Evolutionary conservation across 2,329 filamentous ascomycete genomes (phyloP).

Genomic region (Ramularia endophylla): DNA sequence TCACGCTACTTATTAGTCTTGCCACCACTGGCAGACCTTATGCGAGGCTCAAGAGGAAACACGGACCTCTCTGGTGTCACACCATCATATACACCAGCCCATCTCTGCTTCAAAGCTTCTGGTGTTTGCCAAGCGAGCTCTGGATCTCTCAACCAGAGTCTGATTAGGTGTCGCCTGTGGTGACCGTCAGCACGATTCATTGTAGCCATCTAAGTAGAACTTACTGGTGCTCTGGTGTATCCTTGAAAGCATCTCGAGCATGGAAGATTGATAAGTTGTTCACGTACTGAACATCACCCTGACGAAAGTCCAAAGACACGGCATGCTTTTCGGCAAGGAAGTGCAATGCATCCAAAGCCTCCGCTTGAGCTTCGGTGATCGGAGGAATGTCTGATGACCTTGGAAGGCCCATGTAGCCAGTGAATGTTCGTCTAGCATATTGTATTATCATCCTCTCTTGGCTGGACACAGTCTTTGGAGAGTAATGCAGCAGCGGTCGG

Average conservation of each 20-base stretch:
- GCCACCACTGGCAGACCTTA: conserved; percentile 30
- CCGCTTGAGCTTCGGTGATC: conserved; percentile 40
- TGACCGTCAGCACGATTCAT: no score
- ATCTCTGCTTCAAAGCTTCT: conserved; percentile 36
- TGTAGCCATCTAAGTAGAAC: conserved; percentile 9
- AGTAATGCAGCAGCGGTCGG: conserved; percentile 54
- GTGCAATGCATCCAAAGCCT: conserved; percentile 43
- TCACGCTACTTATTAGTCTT: no score
- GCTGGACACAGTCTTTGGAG: conserved; percentile 39
- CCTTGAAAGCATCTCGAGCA: conserved; percentile 42
- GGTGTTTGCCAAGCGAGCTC: conserved; percentile 44
- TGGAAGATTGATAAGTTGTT: conserved; percentile 51
- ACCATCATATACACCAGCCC: conserved; percentile 49
- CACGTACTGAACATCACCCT: conserved; percentile 45
- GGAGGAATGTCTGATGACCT: conserved; percentile 51
- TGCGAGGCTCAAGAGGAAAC: conserved; percentile 52
- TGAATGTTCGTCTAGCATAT: conserved; percentile 34
- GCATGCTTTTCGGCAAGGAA: conserved; percentile 36
- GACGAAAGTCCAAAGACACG: conserved; percentile 34
- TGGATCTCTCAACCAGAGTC: conserved; percentile 44
- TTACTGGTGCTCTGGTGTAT: conserved; percentile 35
- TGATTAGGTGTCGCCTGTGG: conserved; percentile 37
- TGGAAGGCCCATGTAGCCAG: conserved; percentile 51
- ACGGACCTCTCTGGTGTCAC: conserved; percentile 48
- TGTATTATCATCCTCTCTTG: conserved; percentile 44